Evolutionary conservation across 2,329 filamentous ascomycete species (phyloP), one percentile per base, ranked within the genome.

Genomic region (Leptographium wingfieldii): DNA sequence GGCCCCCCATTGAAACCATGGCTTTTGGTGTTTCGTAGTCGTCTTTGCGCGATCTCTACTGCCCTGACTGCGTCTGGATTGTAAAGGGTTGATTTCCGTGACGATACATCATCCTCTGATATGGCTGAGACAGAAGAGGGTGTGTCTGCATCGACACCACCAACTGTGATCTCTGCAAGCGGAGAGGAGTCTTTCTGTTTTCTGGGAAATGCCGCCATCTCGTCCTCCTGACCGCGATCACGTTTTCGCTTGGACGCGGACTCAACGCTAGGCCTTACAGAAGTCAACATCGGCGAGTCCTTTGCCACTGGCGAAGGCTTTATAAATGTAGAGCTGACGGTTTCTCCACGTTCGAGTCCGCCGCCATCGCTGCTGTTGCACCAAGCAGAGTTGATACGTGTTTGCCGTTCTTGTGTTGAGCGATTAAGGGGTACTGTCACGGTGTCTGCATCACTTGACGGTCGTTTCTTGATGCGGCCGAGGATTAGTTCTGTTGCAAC

Each of bases 1-100:
- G 84, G 81, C 63, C 29, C 7, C 27, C 80, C 83, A 63, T 83
- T 80, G 72, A 85, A 85, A 62, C 80, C 72, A 77, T 81, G 71
- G 66, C 68, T 70, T 63, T 62, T 71, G 65, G 72, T 69, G 70
- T 76, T 70, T 68, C 72, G 62, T 66, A 52, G 61, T 16, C 68
- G 65, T 5, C 46, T 16, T 3, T n/a, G 46, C 11, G 46, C 56
- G 22, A 31, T 29, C 31, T 51, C 43, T 27, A 57, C 56, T 3
- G 73, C 69, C 56, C 74, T 72, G 60, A 79, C 74, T 6, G 81
- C 73, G 7, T 80, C 73, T 56, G 86, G 82, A 64, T 86, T 78
- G 73, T 84, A 84, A 63, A n/a, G 33, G 5, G 53, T 3, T 40
- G 53, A 11, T n/a, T 14, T 22, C 52, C 6, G 19, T 31, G 31